Percentiles rank a stretch among this genome's conserved stretches.
Conservation (phyloP, 2,329 filamentous ascomycete genomes). For the Claviceps quebecensis region DNA sequence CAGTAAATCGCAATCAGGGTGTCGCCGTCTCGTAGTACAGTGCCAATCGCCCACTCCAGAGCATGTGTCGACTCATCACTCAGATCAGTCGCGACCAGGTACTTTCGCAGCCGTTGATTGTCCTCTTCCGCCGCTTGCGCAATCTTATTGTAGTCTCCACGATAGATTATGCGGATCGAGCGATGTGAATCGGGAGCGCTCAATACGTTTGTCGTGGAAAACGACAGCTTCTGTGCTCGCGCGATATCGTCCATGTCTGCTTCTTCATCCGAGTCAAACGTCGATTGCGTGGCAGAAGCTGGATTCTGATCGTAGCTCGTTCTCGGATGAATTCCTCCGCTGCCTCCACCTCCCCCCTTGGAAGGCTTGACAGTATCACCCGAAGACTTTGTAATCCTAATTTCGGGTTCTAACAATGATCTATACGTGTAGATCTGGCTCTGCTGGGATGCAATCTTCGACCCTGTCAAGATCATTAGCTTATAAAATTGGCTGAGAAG, state of each 20-base stretch:
- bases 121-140: constrained; percentile 67
- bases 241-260: constrained; percentile 74
- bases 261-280: constrained; percentile 72
- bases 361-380: constrained; percentile 43
- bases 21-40: constrained; percentile 84
- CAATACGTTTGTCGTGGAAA: constrained; percentile 68
- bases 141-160: constrained; percentile 70
- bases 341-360: constrained; percentile 27
- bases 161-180: constrained; percentile 76
- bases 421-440: constrained; percentile 38
- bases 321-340: constrained; percentile 53
- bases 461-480: constrained; percentile 22
- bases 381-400: constrained; percentile 48
- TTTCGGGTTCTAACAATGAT: constrained; percentile 53
- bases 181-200: constrained; percentile 64
- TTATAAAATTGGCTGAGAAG: background rate
- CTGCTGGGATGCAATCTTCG: constrained; percentile 37
- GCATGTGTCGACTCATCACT: constrained; percentile 92
- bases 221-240: constrained; percentile 69
- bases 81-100: constrained; percentile 88
- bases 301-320: constrained; percentile 68
- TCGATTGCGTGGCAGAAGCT: constrained; percentile 39
- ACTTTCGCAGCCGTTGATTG: constrained; percentile 68
- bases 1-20: constrained; percentile 89
- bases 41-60: constrained; percentile 94